Evolutionary conservation across 1,284 basidiomycete species (phyloP).

Genomic region (Ceratobasidium sp.): DNA sequence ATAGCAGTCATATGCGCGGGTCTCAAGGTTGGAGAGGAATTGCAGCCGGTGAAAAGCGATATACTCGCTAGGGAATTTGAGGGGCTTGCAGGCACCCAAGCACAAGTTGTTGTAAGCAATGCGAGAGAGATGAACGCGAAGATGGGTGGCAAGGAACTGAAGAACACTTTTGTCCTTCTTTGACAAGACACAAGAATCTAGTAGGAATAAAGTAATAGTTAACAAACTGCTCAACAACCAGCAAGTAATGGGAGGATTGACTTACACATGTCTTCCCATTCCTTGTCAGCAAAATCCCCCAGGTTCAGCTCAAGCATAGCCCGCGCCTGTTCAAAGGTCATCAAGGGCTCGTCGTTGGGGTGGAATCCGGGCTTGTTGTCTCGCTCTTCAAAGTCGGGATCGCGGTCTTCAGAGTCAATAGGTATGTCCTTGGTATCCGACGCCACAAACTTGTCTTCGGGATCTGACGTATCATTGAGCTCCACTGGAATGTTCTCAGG

Average conservation of each 20-base stretch:
- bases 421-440: not conserved
- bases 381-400: not conserved
- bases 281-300: not conserved
- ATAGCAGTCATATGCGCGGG: constrained; percentile 41
- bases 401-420: not conserved
- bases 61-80: not conserved
- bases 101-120: not conserved
- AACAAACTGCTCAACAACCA: not conserved
- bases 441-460: not conserved
- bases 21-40: not conserved
- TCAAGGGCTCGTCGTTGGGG: not conserved
- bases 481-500: not conserved
- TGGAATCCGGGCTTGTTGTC: not conserved
- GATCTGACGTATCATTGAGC: not conserved
- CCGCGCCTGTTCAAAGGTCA: not conserved
- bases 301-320: not conserved
- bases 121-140: constrained; percentile 5
- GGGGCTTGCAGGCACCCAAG: not conserved
- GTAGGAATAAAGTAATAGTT: not conserved
- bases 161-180: not conserved
- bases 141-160: not conserved
- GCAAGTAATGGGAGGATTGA: not conserved
- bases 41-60: constrained; percentile 4
- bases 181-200: not conserved
- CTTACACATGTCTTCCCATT: not conserved